Base-by-base conservation (phyloP, 805 yeast species). In the Yarrowia osloensis region DNA sequence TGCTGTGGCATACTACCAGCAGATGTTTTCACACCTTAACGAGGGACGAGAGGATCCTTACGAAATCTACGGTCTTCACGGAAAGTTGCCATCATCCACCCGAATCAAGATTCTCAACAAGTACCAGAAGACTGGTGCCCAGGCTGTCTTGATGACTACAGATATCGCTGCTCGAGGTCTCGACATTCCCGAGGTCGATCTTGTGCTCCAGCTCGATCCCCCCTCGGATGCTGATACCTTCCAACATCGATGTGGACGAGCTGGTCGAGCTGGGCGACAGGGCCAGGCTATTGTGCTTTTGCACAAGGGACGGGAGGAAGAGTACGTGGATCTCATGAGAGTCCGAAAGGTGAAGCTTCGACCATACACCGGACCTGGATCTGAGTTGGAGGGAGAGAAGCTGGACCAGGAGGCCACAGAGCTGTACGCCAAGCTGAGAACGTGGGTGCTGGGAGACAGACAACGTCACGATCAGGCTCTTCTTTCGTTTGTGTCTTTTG, bases 111-210 rank as follows among this genome's bases (percentile, higher is more conserved):
- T 97, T 0, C 78, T 94, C 50, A 81, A 81, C 12, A 78, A 76
- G 37, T 95, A 94, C 74, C 75, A 86, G 0, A 81, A 82, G 0
- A 69, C 73, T 4, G 73, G 74, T 8, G 77, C 77, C 2, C 87
- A 86, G 70, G 81, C 87, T 11, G 85, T 94, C 0, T 77, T 95
- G 26, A 79, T 95, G 77, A 92, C 99, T 1, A 95, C 99, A 0
- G 99, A 95, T 81, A 97, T 95, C n/a, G 98, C 99, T 0, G 97
- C 98, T 0, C 83, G 99, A 74, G 99, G 99, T 49, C 85, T 95
- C 24, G 99, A 95, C 79, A 88, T 95, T 31, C 96, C 97, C 0
- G 95, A 93, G 66, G 98, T 95, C 11, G 98, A 95, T 73, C 78
- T 93, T 28, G 98, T 94, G 3, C 79, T 95, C n/a, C 99, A 95